Evolutionary conservation across 176 grass and related monocot genomes (phyloP), one percentile per base, ranked within the genome.

Genomic region (Tillandsia leiboldiana): DNA sequence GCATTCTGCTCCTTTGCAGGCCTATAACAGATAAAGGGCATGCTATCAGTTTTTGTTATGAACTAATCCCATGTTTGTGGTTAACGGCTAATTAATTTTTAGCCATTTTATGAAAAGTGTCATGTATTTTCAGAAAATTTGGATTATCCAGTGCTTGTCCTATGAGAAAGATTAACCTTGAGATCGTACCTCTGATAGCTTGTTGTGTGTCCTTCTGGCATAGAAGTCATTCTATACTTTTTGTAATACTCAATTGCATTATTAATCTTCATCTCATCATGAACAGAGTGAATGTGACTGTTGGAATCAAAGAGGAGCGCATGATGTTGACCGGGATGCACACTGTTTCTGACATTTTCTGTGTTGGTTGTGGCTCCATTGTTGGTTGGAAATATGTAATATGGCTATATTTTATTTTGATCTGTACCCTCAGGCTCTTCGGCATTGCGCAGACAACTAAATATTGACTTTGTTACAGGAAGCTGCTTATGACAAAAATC

Each of bases 361-460:
- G 95, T 86, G 80, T 97, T 90, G 87, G 95, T 73, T 99, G 90
- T 53, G 95, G 95, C 51, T 86, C 94, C 18, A 83, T 93, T 80
- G 95, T 99, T 83, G 95, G 95, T 69, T 99, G 95, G 95, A 99
- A 99, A 99, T 99, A 99, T 78, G 95, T 99, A 90, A 87, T 88
- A 61, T n/a, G 51, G 22, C 65, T 33, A 69, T 68, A 20, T 74
- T 53, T 11, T 72, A 47, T n/a, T 63, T 67, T 72, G 18, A n/a
- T 62, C 15, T 80, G 12, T 78, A 71, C 3, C 50, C 9, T 66
- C 51, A 29, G 8, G 42, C 51, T 51, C 26, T 69, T 79, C 50
- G 49, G 42, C 64, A 28, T 69, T 51, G 26, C 75, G 63, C 71
- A 50, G 51, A 10, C 68, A 70, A 50, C 10, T 57, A 17, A 80